A percentile compares a stretch with the other conserved stretches of the same genome.
phyloP scores from a whole-genome alignment of 495 filamentous ascomycete species.

The Haplographium delicatum region DNA sequence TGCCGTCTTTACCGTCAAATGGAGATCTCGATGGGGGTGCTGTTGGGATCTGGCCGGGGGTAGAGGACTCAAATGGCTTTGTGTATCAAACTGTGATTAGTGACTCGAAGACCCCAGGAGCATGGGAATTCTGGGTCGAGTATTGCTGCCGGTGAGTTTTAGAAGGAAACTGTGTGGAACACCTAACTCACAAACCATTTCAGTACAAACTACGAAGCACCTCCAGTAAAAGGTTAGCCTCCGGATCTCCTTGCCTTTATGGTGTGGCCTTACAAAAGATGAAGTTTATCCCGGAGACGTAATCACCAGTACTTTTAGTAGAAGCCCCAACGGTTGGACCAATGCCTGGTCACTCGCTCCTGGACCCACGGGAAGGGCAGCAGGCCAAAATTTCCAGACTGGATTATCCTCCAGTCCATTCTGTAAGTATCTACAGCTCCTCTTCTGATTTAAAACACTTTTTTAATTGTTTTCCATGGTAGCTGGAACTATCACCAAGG shows the following conservation, averaged over 20 bases:
- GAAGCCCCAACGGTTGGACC: constrained; percentile 8
- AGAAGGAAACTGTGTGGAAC: too few species aligned
- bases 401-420: constrained; percentile 5
- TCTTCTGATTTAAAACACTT: neutral
- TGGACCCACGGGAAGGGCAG: neutral
- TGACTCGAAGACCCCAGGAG: constrained; percentile 9
- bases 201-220: constrained; percentile 13
- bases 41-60: constrained; percentile 13
- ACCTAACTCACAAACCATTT: neutral
- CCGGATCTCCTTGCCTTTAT: too few species aligned
- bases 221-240: constrained; percentile 6
- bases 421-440: constrained; percentile 29
- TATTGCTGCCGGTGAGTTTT: constrained; percentile 17
- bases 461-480: neutral
- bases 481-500: neutral
- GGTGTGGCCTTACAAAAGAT: neutral
- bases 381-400: neutral
- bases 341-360: constrained; percentile 13
- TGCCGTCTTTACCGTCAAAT: constrained; percentile 12
- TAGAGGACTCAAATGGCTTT: constrained; percentile 1
- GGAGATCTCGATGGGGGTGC: neutral
- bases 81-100: constrained; percentile 14
- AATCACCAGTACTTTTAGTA: constrained; percentile 14
- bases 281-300: constrained; percentile 15
- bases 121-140: constrained; percentile 19